Evolutionary conservation across 2,329 filamentous ascomycete species (phyloP).

Genomic region (Phialophora macrospora): DNA sequence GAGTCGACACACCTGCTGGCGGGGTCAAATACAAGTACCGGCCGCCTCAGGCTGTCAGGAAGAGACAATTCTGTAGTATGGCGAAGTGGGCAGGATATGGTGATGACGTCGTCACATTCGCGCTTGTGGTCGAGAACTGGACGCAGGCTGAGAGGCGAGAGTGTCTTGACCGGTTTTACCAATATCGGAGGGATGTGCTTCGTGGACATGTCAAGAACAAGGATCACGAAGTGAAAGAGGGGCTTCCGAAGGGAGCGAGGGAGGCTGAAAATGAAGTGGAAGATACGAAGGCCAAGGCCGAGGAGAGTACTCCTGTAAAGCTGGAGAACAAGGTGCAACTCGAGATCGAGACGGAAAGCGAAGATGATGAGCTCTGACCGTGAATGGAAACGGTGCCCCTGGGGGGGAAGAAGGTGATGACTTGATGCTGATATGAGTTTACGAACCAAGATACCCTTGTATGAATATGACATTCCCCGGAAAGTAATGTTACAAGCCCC

Average conservation of each 20-base stretch:
- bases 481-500: too few relatives aligned
- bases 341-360: constrained; percentile 1
- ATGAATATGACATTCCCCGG: background rate
- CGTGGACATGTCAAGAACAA: constrained; percentile 26
- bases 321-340: background rate
- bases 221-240: constrained; percentile 11
- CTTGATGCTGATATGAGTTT: background rate
- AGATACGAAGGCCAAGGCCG: background rate
- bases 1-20: constrained; percentile 42
- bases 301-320: background rate
- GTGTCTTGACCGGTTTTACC: constrained; percentile 81
- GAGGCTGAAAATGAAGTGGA: background rate
- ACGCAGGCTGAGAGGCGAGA: constrained; percentile 79
- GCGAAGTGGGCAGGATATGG: constrained; percentile 75
- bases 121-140: constrained; percentile 86
- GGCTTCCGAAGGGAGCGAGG: background rate
- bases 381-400: background rate
- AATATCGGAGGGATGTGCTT: constrained; percentile 63
- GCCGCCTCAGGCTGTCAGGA: constrained; percentile 74
- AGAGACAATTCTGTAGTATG: constrained; percentile 90
- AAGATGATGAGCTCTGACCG: constrained; percentile 2
- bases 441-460: constrained; percentile 3
- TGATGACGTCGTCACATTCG: constrained; percentile 77
- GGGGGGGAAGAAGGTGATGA: background rate
- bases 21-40: constrained; percentile 65